These are phyloP conservation scores for Talaromyces sp. DNA, from an alignment of 2,329 filamentous ascomycete species.

Conservation along the genomic window DNA sequence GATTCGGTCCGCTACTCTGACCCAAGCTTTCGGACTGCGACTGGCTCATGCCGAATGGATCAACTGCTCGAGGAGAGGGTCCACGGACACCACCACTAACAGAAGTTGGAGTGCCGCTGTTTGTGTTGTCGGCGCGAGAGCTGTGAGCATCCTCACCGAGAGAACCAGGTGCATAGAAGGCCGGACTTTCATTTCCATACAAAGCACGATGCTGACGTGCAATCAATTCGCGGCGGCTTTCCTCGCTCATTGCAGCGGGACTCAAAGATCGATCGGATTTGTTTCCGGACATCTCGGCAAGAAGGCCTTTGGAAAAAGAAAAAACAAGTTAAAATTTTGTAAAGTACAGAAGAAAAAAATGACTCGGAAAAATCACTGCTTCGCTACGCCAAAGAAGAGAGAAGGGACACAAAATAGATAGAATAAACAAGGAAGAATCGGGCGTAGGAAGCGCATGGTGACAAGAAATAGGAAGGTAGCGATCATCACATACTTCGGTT, in stretches of 20 bases:
- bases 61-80: constrained; percentile 74
- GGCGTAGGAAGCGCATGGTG: constrained; percentile 11
- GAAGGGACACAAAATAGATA: constrained; percentile 34
- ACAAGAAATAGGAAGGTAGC: constrained; percentile 23
- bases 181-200: constrained; percentile 68
- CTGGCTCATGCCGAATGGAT: constrained; percentile 57
- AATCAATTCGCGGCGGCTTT: constrained; percentile 92
- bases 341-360: constrained; percentile 32
- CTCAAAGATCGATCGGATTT: constrained; percentile 85
- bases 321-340: constrained; percentile 40
- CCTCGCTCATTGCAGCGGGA: constrained; percentile 83
- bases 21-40: constrained; percentile 49
- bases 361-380: constrained; percentile 32
- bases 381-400: constrained; percentile 27
- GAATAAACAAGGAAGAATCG: constrained; percentile 25
- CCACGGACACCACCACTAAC: constrained; percentile 61
- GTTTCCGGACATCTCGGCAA: constrained; percentile 63
- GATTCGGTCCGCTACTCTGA: constrained; percentile 39
- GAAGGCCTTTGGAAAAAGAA: constrained; percentile 50
- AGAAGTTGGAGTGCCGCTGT: constrained; percentile 55
- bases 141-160: constrained; percentile 60
- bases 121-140: constrained; percentile 61
- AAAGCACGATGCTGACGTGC: constrained; percentile 91
- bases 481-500: constrained; percentile 75
- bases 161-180: constrained; percentile 61